A percentile compares a stretch with the other conserved stretches of the same genome.
These are phyloP conservation scores for Hygrocybe punicea DNA, from an alignment of 768 basidiomycete species.

Conservation along the genomic window DNA sequence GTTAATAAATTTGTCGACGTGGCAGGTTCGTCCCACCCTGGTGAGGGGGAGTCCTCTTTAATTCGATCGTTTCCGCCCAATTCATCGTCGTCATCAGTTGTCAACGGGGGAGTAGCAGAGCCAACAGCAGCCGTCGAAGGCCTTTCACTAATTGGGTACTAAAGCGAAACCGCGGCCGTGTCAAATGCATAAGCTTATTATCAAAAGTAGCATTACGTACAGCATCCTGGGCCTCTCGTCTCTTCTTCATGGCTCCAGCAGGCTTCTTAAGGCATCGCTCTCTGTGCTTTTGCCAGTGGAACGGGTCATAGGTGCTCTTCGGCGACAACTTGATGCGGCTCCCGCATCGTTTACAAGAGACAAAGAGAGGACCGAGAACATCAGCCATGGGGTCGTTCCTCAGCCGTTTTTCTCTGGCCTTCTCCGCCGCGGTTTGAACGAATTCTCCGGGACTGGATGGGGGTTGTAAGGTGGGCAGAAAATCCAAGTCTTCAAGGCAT, in stretches of 20 bases:
- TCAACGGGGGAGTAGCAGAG: conserved; percentile 34
- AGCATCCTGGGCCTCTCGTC: conserved; percentile 12
- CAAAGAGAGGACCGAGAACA: no score
- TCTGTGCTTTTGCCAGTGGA: no score
- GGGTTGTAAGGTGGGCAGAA: neutral
- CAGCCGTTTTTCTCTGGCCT: no score
- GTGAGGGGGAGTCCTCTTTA: conserved; percentile 4
- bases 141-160: conserved; percentile 12
- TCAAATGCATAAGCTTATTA: neutral
- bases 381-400: no score
- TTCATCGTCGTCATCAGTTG: conserved; percentile 33
- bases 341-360: no score
- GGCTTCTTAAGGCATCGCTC: no score
- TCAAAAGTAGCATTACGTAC: conserved; percentile 8
- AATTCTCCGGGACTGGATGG: conserved; percentile 12
- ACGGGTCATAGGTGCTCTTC: no score
- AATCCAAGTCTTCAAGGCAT: neutral
- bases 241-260: conserved; percentile 18
- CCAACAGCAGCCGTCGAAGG: conserved; percentile 28
- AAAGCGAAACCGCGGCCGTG: neutral
- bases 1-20: neutral
- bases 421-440: conserved; percentile 42
- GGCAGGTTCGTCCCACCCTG: conserved; percentile 2
- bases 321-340: no score
- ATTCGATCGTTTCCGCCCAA: neutral